These are phyloP conservation scores for Mortierella sp. DNA, from an alignment of 371 early-diverging fungal genomes.

Conservation along the genomic window DNA sequence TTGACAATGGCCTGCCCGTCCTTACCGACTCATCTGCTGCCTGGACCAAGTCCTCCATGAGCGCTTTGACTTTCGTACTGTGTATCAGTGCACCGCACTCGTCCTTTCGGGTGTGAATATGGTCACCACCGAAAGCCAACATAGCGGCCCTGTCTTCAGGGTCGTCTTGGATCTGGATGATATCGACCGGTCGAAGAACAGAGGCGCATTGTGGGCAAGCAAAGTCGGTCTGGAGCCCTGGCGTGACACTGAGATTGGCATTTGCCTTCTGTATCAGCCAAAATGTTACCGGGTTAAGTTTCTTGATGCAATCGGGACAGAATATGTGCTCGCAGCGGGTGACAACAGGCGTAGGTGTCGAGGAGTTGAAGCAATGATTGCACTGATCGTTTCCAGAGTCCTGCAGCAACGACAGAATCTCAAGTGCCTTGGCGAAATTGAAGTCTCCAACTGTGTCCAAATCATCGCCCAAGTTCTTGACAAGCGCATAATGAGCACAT, in stretches of 20 bases:
- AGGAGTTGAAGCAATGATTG: slow-evolving; percentile 41
- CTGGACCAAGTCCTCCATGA: slow-evolving; percentile 60
- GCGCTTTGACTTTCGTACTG: slow-evolving; percentile 74
- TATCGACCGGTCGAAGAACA: slow-evolving; percentile 16
- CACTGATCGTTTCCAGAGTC: slow-evolving; percentile 55
- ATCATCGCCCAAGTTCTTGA: slow-evolving; percentile 44
- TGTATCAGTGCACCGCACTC: slow-evolving; percentile 40
- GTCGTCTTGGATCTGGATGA: slow-evolving; percentile 47
- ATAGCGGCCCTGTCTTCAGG: slow-evolving; percentile 27
- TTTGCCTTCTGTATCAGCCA: slow-evolving; percentile 44
- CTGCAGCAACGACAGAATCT: slow-evolving; percentile 37
- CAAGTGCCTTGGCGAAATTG: slow-evolving; percentile 40
- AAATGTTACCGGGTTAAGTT: slow-evolving; percentile 36
- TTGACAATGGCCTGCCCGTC: slow-evolving; percentile 30
- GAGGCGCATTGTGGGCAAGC: slow-evolving; percentile 35
- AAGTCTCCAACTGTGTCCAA: slow-evolving; percentile 33
- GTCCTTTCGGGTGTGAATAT: slow-evolving; percentile 30
- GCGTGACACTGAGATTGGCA: slow-evolving; percentile 43
- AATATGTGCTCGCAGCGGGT: slow-evolving; percentile 55
- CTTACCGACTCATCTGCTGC: slow-evolving; percentile 13
- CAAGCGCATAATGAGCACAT: slow-evolving; percentile 51
- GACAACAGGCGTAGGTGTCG: slow-evolving; percentile 37
- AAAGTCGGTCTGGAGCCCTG: slow-evolving; percentile 36
- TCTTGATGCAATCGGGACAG: slow-evolving; percentile 53
- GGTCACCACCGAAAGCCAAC: background rate